Base-by-base conservation (phyloP, 2,329 filamentous ascomycete genomes). In the Botrytis tulipae region DNA sequence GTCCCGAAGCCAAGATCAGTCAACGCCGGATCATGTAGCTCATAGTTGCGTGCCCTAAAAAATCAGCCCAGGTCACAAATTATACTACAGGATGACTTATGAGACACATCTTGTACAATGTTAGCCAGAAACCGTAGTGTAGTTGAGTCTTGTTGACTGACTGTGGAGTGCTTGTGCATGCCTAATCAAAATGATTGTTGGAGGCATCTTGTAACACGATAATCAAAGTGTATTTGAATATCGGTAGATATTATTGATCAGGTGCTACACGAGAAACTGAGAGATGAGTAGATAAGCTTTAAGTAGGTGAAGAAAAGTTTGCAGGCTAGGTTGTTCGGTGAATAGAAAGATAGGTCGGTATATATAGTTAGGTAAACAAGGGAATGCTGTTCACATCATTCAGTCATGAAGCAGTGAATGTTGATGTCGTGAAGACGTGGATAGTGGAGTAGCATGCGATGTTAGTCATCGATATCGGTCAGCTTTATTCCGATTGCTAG, bases 111-210 rank as follows among this genome's bases (percentile, higher is more conserved):
- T 81, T 48, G 32, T 57, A 61, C 60, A 44, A 46, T 29, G 54
- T 75, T 75, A 75, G 68, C 63, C 69, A 29, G 42, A 40, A 59
- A 57, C 57, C 32, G 22, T 59, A 32, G 37, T 40, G 32, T 46
- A 69, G 44, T 37, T 51, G 63, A 7, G 22, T 46, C 12, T 65
- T 32, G 5, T 67, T 37, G 42, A 80, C 80, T 78, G 76, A 83
- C 83, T 84, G 68, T 84, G 83, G 67, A 80, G 57, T 54, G 83
- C 83, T 79, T 84, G 79, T 37, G 81, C 83, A 73, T 84, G 83
- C 66, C 83, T 79, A 74, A 84, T 83, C 9, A 84, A 75, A 74
- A 84, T 82, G n/a, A 84, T 76, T 8, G 80, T 79, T 9, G 83
- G 83, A 22, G 83, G 76, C 83, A 84, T 84, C 40, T 73, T 76